phyloP scores from a whole-genome alignment of 2,329 filamentous ascomycete genomes.

The Atkinsonella hypoxylon region DNA sequence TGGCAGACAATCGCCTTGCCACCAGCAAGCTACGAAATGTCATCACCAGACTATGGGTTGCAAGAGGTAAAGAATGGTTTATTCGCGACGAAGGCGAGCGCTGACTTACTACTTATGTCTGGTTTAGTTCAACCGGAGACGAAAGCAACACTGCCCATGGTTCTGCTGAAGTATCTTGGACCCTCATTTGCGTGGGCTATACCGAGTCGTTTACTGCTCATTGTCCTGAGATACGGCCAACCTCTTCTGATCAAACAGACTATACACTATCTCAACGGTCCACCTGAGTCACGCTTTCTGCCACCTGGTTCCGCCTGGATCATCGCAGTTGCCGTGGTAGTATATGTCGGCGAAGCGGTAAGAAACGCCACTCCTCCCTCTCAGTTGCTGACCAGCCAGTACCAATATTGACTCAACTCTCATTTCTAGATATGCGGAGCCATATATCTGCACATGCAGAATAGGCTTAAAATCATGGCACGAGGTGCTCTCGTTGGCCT shows the following conservation, averaged over 20 bases:
- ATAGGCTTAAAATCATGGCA: conserved; percentile 21
- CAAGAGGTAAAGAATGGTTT: no score
- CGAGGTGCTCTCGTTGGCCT: conserved; percentile 24
- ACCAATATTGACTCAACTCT: neutral
- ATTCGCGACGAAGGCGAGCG: no score
- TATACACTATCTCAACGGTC: neutral
- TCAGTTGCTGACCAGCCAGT: neutral
- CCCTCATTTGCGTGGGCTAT: neutral
- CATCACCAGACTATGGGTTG: neutral
- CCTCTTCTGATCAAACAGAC: neutral
- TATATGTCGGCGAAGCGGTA: neutral
- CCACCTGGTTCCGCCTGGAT: neutral
- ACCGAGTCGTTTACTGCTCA: neutral
- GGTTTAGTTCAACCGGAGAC: neutral
- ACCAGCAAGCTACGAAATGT: neutral
- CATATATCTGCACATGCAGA: conserved; percentile 19
- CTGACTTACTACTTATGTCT: no score
- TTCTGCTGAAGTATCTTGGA: neutral
- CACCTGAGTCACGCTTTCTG: no score
- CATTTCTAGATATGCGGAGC: neutral
- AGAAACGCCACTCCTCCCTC: neutral
- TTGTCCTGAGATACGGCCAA: neutral
- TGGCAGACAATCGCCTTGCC: neutral
- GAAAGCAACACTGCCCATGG: neutral
- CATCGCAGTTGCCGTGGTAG: neutral